Evolutionary conservation across 1,139 yeast species (phyloP), one percentile per base, ranked within the genome.

Genomic region (Waltiozyma sp.): DNA sequence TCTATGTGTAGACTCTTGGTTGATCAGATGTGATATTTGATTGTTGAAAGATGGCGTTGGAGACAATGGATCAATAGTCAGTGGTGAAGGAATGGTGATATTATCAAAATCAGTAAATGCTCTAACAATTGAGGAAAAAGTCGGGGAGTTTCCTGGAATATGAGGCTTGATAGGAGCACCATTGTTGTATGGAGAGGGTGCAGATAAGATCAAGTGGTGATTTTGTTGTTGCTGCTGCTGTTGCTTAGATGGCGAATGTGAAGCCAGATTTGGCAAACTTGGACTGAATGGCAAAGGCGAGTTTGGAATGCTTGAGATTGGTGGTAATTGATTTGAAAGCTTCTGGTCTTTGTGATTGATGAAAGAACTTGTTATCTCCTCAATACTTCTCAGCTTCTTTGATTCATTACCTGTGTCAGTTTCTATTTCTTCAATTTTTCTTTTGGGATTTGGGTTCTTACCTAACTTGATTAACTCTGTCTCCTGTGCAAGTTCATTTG

Each of bases 381-480:
- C 34, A n/a, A 31, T 31, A 14, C 34, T 31, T 31, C 14, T 31
- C 18, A 31, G 9, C 18, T 15, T 31, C 34, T 37, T 21, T 2
- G 15, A 11, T 8, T 39, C 40, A 4, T 19, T 36, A 5, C 36
- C 38, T 16, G 28, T 15, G 16, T 15, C 24, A 6, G 11, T 26
- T 19, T 19, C 28, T 4, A 19, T 28, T 35, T 31, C 19, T 18
- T 28, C 23, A 21, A 31, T 6, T 31, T 31, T 37, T 21, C 28
- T 19, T 15, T 39, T 16, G 9, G 35, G 13, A 18, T 56, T 59
- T 1, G 80, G 80, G 44, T 72, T 73, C 28, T 70, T 60, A 1
- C 80, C 80, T 49, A 65, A 62, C 3, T 71, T 67, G 36, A 74
- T 71, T 19, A 73, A 56, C 24, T 70, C 72, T 46, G 68, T 66